phyloP scores from a whole-genome alignment of 345 rosid species.

The Camelina neglecta region DNA sequence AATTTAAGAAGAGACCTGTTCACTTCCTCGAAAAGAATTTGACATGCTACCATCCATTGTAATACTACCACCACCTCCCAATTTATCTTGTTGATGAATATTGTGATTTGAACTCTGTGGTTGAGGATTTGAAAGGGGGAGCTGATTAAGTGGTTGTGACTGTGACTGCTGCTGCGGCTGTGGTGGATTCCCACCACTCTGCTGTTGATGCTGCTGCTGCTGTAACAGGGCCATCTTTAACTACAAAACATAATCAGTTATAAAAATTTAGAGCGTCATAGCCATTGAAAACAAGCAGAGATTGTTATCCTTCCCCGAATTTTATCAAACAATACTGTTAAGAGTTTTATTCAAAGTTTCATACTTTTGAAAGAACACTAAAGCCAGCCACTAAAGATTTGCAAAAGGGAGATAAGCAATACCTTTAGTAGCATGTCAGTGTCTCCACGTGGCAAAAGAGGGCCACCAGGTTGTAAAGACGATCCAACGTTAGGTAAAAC shows the following conservation, averaged over 20 bases:
- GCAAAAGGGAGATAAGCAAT: conserved; percentile 2
- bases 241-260: conserved; percentile 46
- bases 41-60: conserved; percentile 83
- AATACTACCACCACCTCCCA: conserved; percentile 75
- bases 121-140: conserved; percentile 68
- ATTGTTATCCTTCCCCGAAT: not conserved
- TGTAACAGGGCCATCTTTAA: conserved; percentile 73
- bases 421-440: conserved; percentile 77
- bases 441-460: conserved; percentile 63
- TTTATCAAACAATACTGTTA: conserved; percentile 12
- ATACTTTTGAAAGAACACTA: conserved; percentile 2
- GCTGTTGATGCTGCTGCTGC: conserved; percentile 67
- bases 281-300: conserved; percentile 20
- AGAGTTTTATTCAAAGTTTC: not conserved
- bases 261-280: conserved; percentile 1
- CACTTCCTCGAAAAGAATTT: conserved; percentile 92
- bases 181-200: conserved; percentile 56
- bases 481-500: conserved; percentile 71
- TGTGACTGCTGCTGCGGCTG: conserved; percentile 57
- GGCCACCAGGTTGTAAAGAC: conserved; percentile 67
- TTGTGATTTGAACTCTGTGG: conserved; percentile 74
- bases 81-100: conserved; percentile 84
- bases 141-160: conserved; percentile 66
- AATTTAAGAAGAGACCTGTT: conserved; percentile 75
- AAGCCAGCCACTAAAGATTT: conserved; percentile 7